A percentile compares a stretch with the other conserved stretches of the same genome.
These are phyloP conservation scores for Wallacemonas sp. DNA, from an alignment of 208 protist genomes.

Conservation along the genomic window DNA sequence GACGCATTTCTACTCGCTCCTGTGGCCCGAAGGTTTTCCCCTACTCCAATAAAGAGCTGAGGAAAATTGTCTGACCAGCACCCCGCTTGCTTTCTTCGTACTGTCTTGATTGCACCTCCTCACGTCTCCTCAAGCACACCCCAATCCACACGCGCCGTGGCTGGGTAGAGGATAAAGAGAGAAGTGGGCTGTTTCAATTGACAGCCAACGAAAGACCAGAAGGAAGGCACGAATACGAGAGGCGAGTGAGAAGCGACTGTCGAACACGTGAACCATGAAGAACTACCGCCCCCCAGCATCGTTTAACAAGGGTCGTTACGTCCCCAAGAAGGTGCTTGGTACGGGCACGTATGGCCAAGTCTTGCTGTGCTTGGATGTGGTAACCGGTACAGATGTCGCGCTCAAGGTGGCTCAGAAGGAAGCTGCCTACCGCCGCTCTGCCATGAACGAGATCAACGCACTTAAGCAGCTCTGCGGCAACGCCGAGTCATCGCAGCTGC, in stretches of 20 bases:
- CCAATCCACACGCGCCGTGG: too few species aligned
- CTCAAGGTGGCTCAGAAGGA: slow-evolving; percentile 86
- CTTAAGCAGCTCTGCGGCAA: slow-evolving; percentile 45
- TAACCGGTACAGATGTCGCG: slow-evolving; percentile 65
- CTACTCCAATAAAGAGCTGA: too few species aligned
- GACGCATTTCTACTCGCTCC: not conserved
- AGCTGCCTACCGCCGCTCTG: slow-evolving; percentile 73
- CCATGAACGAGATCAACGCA: slow-evolving; percentile 76
- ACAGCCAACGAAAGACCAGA: too few species aligned
- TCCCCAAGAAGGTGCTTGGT: slow-evolving; percentile 71
- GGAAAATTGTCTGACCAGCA: too few species aligned
- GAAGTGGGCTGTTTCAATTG: too few species aligned
- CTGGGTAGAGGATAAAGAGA: too few species aligned
- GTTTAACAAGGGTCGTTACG: slow-evolving; percentile 62
- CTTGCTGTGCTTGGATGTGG: slow-evolving; percentile 83
- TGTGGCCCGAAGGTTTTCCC: too few species aligned
- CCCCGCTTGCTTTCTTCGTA: too few species aligned
- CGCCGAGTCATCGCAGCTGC: slow-evolving; percentile 41
- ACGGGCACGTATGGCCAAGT: slow-evolving; percentile 93
- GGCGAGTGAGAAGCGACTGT: too few species aligned
- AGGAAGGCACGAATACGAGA: too few species aligned
- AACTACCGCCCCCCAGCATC: slow-evolving; percentile 39
- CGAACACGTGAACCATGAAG: slow-evolving; percentile 27
- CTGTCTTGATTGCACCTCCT: too few species aligned
- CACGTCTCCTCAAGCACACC: too few species aligned